Conservation (phyloP, 495 filamentous ascomycete genomes). For the Penicillium ochrochloron region DNA sequence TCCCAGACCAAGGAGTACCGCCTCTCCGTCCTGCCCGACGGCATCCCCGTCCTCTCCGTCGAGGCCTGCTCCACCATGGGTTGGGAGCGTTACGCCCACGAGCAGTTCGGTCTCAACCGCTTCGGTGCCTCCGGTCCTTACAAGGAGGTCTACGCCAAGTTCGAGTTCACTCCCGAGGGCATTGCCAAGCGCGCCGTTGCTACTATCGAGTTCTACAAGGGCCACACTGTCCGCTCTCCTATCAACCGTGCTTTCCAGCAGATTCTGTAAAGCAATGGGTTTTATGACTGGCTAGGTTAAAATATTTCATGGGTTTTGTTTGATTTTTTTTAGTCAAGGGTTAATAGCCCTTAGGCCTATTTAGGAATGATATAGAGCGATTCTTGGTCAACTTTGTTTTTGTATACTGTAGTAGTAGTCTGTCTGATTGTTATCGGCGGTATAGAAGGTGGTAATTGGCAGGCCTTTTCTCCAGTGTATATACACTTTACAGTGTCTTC, state of each 20-base stretch:
- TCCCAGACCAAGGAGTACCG: conserved; percentile 91
- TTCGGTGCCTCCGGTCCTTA: conserved; percentile 97
- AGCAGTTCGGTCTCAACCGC: conserved; percentile 98
- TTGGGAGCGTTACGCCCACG: conserved; percentile 98
- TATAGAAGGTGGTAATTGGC: no score
- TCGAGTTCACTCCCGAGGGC: conserved; percentile 97
- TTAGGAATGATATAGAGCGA: conserved; percentile 39
- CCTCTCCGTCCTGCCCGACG: conserved; percentile 87
- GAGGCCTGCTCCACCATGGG: conserved; percentile 93
- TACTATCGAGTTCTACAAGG: conserved; percentile 98
- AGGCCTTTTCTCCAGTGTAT: no score
- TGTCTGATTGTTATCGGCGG: no score
- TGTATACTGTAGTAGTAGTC: not conserved
- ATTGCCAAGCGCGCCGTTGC: conserved; percentile 90
- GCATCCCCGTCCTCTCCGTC: conserved; percentile 89
- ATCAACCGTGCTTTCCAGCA: conserved; percentile 80
- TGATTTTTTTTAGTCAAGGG: conserved; percentile 28
- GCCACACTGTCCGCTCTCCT: conserved; percentile 83
- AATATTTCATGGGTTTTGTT: conserved; percentile 28
- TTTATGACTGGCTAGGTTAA: conserved; percentile 26
- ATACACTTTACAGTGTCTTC: no score
- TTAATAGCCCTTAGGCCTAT: conserved; percentile 31
- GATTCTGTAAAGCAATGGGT: conserved; percentile 46
- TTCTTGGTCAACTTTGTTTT: conserved; percentile 3
- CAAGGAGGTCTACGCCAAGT: conserved; percentile 99